phyloP scores from a whole-genome alignment of 164 flowering plant genomes.

The Kingdonia uniflora region DNA sequence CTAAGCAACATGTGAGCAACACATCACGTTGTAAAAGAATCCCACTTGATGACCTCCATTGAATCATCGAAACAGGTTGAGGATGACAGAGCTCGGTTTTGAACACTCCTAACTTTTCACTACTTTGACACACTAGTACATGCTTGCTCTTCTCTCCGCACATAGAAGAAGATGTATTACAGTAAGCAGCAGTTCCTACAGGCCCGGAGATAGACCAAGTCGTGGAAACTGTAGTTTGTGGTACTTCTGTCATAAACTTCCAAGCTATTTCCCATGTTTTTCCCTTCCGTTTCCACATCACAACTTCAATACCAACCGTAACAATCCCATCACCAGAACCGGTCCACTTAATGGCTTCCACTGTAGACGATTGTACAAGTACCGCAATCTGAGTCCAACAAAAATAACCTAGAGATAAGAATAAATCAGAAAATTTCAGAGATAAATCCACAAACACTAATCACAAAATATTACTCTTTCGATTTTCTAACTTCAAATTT shows the following conservation, averaged over 20 bases:
- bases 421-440: constrained; percentile 10
- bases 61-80: constrained; percentile 62
- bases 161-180: constrained; percentile 18
- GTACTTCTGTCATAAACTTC: constrained; percentile 48
- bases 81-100: constrained; percentile 63
- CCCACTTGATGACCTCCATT: constrained; percentile 69
- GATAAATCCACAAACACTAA: background rate
- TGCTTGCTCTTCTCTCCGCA: constrained; percentile 18
- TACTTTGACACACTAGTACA: constrained; percentile 43
- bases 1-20: constrained; percentile 75
- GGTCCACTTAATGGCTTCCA: constrained; percentile 82
- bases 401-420: constrained; percentile 82
- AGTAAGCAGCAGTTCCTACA: constrained; percentile 47
- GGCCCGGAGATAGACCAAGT: constrained; percentile 78
- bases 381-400: constrained; percentile 86
- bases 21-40: constrained; percentile 28
- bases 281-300: constrained; percentile 58
- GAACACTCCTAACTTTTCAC: constrained; percentile 29
- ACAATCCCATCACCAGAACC: constrained; percentile 90
- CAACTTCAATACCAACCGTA: constrained; percentile 69
- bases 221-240: constrained; percentile 70
- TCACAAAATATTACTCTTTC: background rate
- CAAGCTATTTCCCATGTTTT: constrained; percentile 79
- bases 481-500: background rate
- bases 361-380: constrained; percentile 51